These are phyloP conservation scores for Wallacemonas sp. DNA, from an alignment of 208 protist genomes.

Conservation along the genomic window DNA sequence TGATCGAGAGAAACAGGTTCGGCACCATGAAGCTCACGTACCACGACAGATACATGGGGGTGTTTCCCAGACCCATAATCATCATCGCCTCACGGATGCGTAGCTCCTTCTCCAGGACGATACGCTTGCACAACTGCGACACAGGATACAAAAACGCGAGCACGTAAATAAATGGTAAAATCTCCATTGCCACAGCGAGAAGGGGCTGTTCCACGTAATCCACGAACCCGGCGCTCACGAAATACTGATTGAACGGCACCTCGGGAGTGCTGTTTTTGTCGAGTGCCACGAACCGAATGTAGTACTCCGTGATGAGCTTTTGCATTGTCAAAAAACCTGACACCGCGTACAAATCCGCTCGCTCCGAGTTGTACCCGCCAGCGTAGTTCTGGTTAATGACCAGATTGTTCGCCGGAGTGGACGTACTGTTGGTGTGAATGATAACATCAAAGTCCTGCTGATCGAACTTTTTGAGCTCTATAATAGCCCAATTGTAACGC, in stretches of 20 bases:
- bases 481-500: slow-evolving; percentile 28
- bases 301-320: slow-evolving; percentile 37
- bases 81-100: slow-evolving; percentile 51
- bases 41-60: slow-evolving; percentile 44
- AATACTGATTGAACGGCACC: slow-evolving; percentile 19
- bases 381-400: slow-evolving; percentile 22
- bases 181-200: slow-evolving; percentile 31
- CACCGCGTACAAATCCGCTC: slow-evolving; percentile 25
- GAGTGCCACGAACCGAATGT: slow-evolving; percentile 36
- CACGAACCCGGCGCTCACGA: slow-evolving; percentile 29
- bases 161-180: slow-evolving; percentile 42
- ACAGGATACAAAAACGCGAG: slow-evolving; percentile 51
- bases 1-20: slow-evolving; percentile 28
- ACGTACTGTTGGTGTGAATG: slow-evolving; percentile 40
- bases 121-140: slow-evolving; percentile 33
- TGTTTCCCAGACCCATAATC: slow-evolving; percentile 53
- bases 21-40: slow-evolving; percentile 36
- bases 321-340: slow-evolving; percentile 40
- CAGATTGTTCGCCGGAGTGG: slow-evolving; percentile 18
- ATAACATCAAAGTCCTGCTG: slow-evolving; percentile 26
- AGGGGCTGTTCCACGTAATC: slow-evolving; percentile 45
- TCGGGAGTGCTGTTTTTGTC: not conserved
- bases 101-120: slow-evolving; percentile 58
- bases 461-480: slow-evolving; percentile 23
- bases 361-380: slow-evolving; percentile 16